Evolutionary conservation across 1,284 basidiomycete genomes (phyloP), one percentile per base, ranked within the genome.

Genomic region (Puccinia coronata): DNA sequence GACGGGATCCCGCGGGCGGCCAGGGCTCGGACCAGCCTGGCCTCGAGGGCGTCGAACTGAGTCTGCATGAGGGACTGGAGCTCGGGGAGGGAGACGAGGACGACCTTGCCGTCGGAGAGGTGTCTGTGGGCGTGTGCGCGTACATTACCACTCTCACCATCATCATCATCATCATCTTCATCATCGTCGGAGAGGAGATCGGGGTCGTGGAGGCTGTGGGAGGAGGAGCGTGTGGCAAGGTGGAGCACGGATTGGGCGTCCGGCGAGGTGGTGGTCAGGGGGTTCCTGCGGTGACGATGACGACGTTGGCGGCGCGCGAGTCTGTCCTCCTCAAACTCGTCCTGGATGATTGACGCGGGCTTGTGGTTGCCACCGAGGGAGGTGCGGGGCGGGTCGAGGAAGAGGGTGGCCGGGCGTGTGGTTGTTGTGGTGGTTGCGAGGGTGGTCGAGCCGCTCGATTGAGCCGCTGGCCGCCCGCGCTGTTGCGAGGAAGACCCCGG

Each of bases 341-440:
- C 67, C 47, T 80, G 77, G 25, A 80, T 80, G 34, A 80, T 80
- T 18, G 77, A 80, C 8, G 77, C 77, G 16, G 77, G 77, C 57
- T 70, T 80, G 31, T 79, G 49, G 65, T 69, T 69, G 4, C 49
- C 36, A 1, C 57, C 65, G n/a, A 76, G 39, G 16, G 57, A 51
- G n/a, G 49, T 65, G 1, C 25, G 34, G 20, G 36, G 43, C n/a
- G 75, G 23, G 39, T 67, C 43, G 43, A 78, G 63, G 8, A 69
- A 49, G 20, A 43, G 9, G 23, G 65, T 67, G 14, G 51, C 8
- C 12, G 31, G 41, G 28, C 61, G 8, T 3, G 61, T 34, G 43
- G 36, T n/a, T 41, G 49, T 11, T 51, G n/a, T 9, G 20, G 49
- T 34, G 16, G 36, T 28, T 18, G 23, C 31, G 31, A 57, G 39